These are phyloP conservation scores for Penicillium freii DNA, from an alignment of 2,329 filamentous ascomycete genomes.

Conservation along the genomic window DNA sequence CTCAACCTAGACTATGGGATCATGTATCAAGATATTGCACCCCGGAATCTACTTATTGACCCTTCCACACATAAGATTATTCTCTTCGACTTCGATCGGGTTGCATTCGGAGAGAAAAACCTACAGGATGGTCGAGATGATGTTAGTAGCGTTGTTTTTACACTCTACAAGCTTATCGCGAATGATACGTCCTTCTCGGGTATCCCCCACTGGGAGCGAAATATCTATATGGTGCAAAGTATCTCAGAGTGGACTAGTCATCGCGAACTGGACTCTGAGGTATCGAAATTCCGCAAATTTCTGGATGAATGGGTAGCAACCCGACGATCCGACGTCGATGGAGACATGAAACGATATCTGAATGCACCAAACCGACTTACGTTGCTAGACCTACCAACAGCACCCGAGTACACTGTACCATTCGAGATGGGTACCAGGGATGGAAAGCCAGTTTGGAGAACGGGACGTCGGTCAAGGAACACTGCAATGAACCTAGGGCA, in stretches of 20 bases:
- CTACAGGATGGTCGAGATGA: slow-evolving; percentile 24
- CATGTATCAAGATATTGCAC: slow-evolving; percentile 36
- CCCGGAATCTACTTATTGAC: slow-evolving; percentile 32
- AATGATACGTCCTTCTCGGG: slow-evolving; percentile 24
- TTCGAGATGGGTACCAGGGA: slow-evolving; percentile 15
- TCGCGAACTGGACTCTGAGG: slow-evolving; percentile 17
- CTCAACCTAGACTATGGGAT: slow-evolving; percentile 27
- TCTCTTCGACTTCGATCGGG: slow-evolving; percentile 29
- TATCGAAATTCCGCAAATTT: slow-evolving; percentile 19
- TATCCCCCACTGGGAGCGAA: slow-evolving; percentile 26
- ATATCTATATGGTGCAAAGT: slow-evolving; percentile 22
- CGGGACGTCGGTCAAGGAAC: slow-evolving; percentile 8
- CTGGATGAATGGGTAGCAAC: slow-evolving; percentile 20
- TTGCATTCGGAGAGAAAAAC: slow-evolving; percentile 13
- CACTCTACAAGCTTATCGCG: slow-evolving; percentile 29
- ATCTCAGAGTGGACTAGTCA: slow-evolving; percentile 16
- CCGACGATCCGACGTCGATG: slow-evolving; percentile 3
- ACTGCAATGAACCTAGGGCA: slow-evolving; percentile 17
- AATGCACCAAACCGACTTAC: slow-evolving; percentile 18
- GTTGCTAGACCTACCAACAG: slow-evolving; percentile 15
- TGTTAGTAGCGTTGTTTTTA: slow-evolving; percentile 25
- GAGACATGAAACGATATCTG: slow-evolving; percentile 17
- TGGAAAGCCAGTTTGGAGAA: slow-evolving; percentile 13
- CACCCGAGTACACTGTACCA: slow-evolving; percentile 19
- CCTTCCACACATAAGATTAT: slow-evolving; percentile 19